Percentiles rank a stretch among this genome's conserved stretches.
Conservation (phyloP, 805 yeast genomes). For the Candida caryicola region DNA sequence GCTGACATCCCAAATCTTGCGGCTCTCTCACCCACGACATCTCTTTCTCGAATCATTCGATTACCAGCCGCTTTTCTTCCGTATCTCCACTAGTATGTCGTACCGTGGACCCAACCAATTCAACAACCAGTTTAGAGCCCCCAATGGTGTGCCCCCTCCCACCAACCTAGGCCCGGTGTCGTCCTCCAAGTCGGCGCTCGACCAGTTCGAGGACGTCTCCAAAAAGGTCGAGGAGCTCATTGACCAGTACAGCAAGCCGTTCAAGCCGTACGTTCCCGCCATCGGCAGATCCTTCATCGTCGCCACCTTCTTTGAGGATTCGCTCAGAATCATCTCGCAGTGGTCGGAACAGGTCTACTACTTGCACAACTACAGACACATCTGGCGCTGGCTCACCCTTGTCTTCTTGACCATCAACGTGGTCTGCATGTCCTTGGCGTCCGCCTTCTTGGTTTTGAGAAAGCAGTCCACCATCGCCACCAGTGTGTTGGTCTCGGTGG, state of each 20-base stretch:
- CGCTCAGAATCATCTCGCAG: constrained; percentile 76
- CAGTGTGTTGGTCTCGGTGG: constrained; percentile 63
- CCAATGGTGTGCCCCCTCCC: constrained; percentile 19
- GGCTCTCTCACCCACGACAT: neutral
- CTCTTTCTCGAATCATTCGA: too few species aligned
- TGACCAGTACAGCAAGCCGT: constrained; percentile 48
- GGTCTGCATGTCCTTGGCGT: constrained; percentile 66
- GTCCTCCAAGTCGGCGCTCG: constrained; percentile 24
- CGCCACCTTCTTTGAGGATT: constrained; percentile 90
- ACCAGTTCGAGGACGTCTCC: constrained; percentile 49
- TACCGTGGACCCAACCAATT: constrained; percentile 45
- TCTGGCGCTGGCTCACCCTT: constrained; percentile 75
- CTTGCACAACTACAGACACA: constrained; percentile 72
- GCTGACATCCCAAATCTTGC: neutral
- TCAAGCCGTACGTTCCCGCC: constrained; percentile 77
- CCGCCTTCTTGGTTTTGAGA: constrained; percentile 67
- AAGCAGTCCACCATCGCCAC: constrained; percentile 71
- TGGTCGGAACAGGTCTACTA: constrained; percentile 91
- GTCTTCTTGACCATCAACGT: constrained; percentile 65
- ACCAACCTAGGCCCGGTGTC: constrained; percentile 31
- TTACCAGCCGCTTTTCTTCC: too few species aligned
- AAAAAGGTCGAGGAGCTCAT: constrained; percentile 53
- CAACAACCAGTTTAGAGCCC: constrained; percentile 33
- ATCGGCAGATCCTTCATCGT: constrained; percentile 89
- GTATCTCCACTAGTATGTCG: constrained; percentile 26